phyloP scores from a whole-genome alignment of 2,329 filamentous ascomycete species.

The Colletotrichum godetiae region DNA sequence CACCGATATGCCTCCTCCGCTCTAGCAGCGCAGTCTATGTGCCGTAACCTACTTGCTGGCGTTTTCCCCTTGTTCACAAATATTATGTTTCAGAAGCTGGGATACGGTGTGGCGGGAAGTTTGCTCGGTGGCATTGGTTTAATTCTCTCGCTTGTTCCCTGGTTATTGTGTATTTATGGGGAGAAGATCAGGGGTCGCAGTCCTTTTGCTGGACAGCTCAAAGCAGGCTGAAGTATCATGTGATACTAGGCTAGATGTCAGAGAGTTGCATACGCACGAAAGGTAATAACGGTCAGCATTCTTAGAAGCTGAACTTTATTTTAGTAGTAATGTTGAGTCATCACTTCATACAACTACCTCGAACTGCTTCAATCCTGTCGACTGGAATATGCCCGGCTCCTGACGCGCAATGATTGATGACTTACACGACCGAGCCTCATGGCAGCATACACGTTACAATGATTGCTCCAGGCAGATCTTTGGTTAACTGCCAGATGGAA shows the following conservation, averaged over 20 bases:
- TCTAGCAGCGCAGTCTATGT: conserved; percentile 74
- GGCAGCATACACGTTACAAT: no score
- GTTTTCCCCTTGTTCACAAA: conserved; percentile 64
- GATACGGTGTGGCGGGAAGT: conserved; percentile 70
- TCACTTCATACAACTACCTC: no score
- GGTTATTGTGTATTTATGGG: conserved; percentile 74
- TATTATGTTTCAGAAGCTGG: conserved; percentile 67
- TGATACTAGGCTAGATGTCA: background rate
- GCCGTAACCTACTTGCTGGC: conserved; percentile 73
- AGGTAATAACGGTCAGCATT: background rate
- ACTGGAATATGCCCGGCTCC: no score
- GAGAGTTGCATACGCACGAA: background rate
- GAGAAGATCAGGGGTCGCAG: conserved; percentile 70
- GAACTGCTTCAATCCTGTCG: no score
- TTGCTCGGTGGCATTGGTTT: conserved; percentile 65
- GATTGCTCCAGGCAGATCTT: no score
- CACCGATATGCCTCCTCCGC: conserved; percentile 74
- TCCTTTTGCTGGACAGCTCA: conserved; percentile 63
- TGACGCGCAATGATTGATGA: no score
- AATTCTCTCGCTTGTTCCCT: conserved; percentile 73
- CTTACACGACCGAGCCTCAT: no score
- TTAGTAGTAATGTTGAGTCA: no score
- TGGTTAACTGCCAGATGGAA: no score
- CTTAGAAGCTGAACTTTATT: no score
- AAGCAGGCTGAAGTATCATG: background rate